Conservation (phyloP, 2,329 filamentous ascomycete genomes). For the Coniochaeta sp. region DNA sequence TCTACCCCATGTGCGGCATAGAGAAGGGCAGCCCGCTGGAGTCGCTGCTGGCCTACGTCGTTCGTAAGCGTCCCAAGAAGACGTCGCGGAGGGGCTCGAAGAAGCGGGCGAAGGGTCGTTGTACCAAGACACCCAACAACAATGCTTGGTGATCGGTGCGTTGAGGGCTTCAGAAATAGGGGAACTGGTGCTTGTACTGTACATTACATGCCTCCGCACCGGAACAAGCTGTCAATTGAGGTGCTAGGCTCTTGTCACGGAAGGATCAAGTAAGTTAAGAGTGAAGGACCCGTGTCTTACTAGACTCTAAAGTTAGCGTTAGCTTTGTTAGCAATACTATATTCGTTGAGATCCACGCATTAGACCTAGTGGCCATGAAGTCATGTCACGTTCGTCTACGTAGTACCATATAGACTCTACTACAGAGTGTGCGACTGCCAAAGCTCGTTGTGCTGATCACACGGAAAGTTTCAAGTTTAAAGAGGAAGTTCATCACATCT, state of each 20-base stretch:
- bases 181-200: not conserved
- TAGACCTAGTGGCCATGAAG: not conserved
- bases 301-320: no score
- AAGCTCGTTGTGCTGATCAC: not conserved
- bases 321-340: no score
- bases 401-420: not conserved
- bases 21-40: slow-evolving; percentile 15
- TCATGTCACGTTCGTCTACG: not conserved
- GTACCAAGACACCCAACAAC: not conserved
- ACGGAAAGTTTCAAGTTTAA: no score
- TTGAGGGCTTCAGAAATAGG: not conserved
- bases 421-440: not conserved
- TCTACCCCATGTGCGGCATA: slow-evolving; percentile 29
- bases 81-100: not conserved
- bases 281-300: no score
- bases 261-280: not conserved
- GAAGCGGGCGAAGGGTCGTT: not conserved
- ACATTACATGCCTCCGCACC: not conserved
- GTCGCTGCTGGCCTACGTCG: not conserved
- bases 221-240: not conserved
- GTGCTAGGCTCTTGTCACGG: not conserved
- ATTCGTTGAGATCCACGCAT: not conserved
- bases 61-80: not conserved
- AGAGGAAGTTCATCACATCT: no score
- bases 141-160: not conserved